Conservation (phyloP, 2,329 filamentous ascomycete species). For the Raffaelea deltoideospora region DNA sequence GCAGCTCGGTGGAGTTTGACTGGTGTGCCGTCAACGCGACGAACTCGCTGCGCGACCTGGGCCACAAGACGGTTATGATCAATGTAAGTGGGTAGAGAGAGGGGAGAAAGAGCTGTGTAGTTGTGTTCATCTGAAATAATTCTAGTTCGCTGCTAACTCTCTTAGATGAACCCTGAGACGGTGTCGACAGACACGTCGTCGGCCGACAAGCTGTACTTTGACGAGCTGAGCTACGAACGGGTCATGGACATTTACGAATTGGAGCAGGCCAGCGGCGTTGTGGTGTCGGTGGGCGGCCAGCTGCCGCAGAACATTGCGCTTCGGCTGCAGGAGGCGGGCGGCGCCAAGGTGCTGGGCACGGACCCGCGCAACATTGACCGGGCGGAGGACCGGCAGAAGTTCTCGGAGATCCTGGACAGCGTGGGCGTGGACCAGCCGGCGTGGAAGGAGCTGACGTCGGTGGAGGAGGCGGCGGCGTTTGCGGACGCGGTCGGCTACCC, state of each 20-base stretch:
- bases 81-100: slow-evolving; percentile 30
- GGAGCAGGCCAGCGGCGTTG: slow-evolving; percentile 73
- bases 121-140: no score
- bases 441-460: slow-evolving; percentile 95
- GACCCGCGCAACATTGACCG: slow-evolving; percentile 92
- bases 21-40: slow-evolving; percentile 97
- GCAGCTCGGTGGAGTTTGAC: slow-evolving; percentile 95
- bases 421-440: slow-evolving; percentile 92
- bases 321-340: slow-evolving; percentile 78
- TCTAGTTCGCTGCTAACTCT: slow-evolving; percentile 2
- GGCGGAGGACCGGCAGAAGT: slow-evolving; percentile 95
- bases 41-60: slow-evolving; percentile 68
- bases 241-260: slow-evolving; percentile 87
- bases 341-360: slow-evolving; percentile 82
- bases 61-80: slow-evolving; percentile 92
- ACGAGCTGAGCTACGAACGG: slow-evolving; percentile 82
- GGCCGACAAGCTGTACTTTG: slow-evolving; percentile 87
- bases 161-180: slow-evolving; percentile 68
- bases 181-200: slow-evolving; percentile 88
- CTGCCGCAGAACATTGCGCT: slow-evolving; percentile 96
- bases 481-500: slow-evolving; percentile 83
- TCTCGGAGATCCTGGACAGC: slow-evolving; percentile 91
- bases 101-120: no score
- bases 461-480: slow-evolving; percentile 77
- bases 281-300: slow-evolving; percentile 92